phyloP scores from a whole-genome alignment of 1,139 yeast species.

The Kodamaea fungicola region DNA sequence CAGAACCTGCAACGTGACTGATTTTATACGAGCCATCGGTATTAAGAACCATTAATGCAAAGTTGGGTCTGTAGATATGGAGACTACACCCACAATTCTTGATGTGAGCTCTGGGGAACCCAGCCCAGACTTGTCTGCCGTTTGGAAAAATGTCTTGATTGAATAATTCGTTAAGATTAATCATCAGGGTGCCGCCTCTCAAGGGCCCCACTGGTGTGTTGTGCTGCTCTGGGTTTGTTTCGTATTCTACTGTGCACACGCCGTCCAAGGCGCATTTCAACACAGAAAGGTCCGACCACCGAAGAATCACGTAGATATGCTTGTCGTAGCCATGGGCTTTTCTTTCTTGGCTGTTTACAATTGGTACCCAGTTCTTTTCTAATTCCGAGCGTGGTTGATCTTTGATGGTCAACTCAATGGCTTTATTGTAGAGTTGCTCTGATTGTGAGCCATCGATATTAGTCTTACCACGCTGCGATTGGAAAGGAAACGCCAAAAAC shows the following conservation, averaged over 20 bases:
- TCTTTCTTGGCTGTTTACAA: constrained; percentile 25
- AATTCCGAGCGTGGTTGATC: constrained; percentile 19
- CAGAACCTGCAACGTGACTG: constrained; percentile 29
- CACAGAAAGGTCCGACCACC: constrained; percentile 37
- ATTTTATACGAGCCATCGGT: constrained; percentile 14
- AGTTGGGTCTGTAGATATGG: constrained; percentile 24
- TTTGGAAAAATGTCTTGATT: constrained; percentile 11
- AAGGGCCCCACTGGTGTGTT: constrained; percentile 17
- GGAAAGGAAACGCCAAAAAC: constrained; percentile 40
- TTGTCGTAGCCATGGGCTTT: constrained; percentile 22
- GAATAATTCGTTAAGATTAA: constrained; percentile 15
- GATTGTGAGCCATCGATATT: constrained; percentile 22
- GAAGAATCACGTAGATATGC: constrained; percentile 29
- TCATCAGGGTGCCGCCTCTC: constrained; percentile 26
- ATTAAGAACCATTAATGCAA: constrained; percentile 20
- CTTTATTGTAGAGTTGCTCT: constrained; percentile 19
- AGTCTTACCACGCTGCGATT: constrained; percentile 31
- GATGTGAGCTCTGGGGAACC: constrained; percentile 24
- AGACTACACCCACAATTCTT: constrained; percentile 25
- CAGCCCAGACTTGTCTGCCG: constrained; percentile 25
- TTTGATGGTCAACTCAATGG: constrained; percentile 25
- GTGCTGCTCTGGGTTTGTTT: constrained; percentile 15
- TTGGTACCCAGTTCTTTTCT: constrained; percentile 48
- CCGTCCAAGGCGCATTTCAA: constrained; percentile 26
- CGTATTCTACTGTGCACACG: constrained; percentile 24